These are phyloP conservation scores for Iris pallida DNA, from an alignment of 116 monocot species.

Conservation along the genomic window DNA sequence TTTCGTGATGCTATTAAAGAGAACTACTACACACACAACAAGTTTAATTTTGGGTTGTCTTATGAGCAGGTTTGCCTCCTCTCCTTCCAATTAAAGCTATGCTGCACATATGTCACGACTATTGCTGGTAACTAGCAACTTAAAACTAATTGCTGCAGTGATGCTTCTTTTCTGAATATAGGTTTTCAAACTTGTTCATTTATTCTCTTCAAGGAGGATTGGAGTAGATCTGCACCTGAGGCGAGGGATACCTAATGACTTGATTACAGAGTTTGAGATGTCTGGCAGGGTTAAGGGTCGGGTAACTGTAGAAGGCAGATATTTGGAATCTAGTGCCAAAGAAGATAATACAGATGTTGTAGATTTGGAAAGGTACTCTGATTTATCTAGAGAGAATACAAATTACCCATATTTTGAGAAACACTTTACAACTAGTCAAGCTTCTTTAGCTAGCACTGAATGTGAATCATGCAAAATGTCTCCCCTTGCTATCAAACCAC, in stretches of 20 bases:
- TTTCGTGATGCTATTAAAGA: constrained; percentile 59
- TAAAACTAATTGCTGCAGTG: neutral
- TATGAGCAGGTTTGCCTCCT: constrained; percentile 39
- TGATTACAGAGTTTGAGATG: constrained; percentile 8
- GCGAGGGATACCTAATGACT: constrained; percentile 5
- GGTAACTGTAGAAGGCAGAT: neutral
- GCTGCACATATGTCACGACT: neutral
- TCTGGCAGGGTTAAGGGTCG: neutral
- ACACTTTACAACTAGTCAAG: neutral
- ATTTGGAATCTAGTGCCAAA: neutral
- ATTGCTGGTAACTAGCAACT: neutral
- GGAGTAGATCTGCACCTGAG: constrained; percentile 7
- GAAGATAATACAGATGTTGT: constrained; percentile 7
- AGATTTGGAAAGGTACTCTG: neutral
- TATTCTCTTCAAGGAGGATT: constrained; percentile 43
- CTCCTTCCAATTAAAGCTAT: neutral
- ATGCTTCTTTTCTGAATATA: constrained; percentile 16
- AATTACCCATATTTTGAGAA: neutral
- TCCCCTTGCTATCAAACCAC: neutral
- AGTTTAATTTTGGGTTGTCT: constrained; percentile 53
- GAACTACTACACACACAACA: constrained; percentile 45
- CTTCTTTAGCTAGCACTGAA: neutral
- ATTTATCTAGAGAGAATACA: neutral
- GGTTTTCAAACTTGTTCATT: constrained; percentile 46
- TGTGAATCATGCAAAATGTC: neutral